Conservation (phyloP, 1,139 yeast species). For the Candida neerlandica region DNA sequence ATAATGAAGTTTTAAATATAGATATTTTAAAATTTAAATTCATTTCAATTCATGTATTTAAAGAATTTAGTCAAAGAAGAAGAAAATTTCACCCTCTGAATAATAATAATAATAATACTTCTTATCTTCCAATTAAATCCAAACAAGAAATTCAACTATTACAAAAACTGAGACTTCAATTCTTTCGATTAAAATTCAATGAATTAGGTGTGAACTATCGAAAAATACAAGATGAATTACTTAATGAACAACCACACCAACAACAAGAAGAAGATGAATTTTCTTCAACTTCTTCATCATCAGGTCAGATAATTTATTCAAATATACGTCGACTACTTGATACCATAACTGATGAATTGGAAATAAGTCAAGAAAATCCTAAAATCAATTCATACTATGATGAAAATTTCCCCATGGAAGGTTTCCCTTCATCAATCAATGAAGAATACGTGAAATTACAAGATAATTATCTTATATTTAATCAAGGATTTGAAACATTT, state of each 20-base stretch:
- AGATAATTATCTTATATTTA: conserved; percentile 1
- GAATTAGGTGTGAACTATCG: conserved; percentile 11
- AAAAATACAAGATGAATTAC: conserved; percentile 2
- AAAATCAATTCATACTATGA: conserved; percentile 8
- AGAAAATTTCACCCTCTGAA: too few relatives aligned
- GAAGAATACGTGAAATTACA: conserved; percentile 5
- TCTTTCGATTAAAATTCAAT: conserved; percentile 14
- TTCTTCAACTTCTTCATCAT: neutral
- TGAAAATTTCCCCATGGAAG: conserved; percentile 11
- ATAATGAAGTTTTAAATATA: conserved; percentile 10
- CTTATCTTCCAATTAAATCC: conserved; percentile 6
- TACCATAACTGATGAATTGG: neutral
- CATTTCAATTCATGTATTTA: conserved; percentile 10
- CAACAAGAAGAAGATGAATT: conserved; percentile 5
- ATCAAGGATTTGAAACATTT: conserved; percentile 6
- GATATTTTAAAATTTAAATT: conserved; percentile 13
- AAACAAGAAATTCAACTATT: conserved; percentile 8
- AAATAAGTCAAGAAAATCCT: conserved; percentile 9
- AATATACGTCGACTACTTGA: neutral
- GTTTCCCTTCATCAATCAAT: conserved; percentile 3
- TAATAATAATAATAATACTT: neutral
- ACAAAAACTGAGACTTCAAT: conserved; percentile 10
- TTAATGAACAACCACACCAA: neutral
- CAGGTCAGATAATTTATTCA: neutral
- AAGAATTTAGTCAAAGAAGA: neutral